Evolutionary conservation across 495 filamentous ascomycete genomes (phyloP), one percentile per base, ranked within the genome.

Genomic region (Apiosordaria backusii): DNA sequence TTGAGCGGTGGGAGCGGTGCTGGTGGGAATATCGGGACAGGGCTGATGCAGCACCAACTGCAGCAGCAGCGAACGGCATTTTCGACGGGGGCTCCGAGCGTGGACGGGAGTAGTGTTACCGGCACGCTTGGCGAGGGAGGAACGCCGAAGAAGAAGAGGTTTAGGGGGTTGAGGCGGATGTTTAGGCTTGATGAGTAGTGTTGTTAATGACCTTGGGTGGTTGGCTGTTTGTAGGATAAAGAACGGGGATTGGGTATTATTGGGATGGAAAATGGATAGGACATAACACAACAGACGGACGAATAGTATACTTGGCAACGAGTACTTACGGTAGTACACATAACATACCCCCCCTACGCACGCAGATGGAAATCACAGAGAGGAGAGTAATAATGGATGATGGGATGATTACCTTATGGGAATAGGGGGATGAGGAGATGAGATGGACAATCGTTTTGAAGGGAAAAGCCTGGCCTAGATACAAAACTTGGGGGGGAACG

Each of bases 71-170:
- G 68, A 50, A 57, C 70, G 69, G 67, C 69, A 7, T 25, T 73
- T 21, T 74, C 73, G 2, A 23, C 65, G 3, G 65, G 68, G 0
- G 52, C 66, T 2, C 21, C 59, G 1, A 72, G 67, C 35, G 26
- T 69, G 45, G 74, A 64, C 45, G 72, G 62, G 19, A 29, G 57
- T 27, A 24, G 22, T 18, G 59, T 68, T 54, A 26, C 72, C 63
- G 71, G 70, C 50, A 73, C 75, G 66, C n/a, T n/a, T n/a, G 67
- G 65, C 57, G 61, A 68, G 62, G 70, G 74, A 61, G 54, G 64
- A 21, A 77, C 80, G 54, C 82, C 77, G 74, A 86, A 84, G 79
- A 86, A 85, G 79, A 88, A 87, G 81, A 85, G 82, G 74, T 88
- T 88, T 70, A 78, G 77, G 53, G 69, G 74, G 50, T 67, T 88